Conservation (phyloP, 2,329 filamentous ascomycete species). For the Fusarium citri region DNA sequence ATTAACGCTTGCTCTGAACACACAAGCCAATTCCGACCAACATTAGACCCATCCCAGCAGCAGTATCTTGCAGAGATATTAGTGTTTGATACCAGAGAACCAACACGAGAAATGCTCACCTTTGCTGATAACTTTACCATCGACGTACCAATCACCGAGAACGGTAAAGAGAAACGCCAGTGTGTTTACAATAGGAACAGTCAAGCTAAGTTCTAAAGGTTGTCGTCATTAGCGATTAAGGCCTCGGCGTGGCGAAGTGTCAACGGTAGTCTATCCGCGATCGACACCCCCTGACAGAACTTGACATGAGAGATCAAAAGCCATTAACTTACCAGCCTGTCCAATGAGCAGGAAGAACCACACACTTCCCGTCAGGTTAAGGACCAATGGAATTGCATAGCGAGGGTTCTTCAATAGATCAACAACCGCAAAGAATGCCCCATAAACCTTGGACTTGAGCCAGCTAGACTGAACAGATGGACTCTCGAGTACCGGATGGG, state of each 20-base stretch:
- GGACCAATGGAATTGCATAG: constrained; percentile 84
- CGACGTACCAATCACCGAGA: constrained; percentile 93
- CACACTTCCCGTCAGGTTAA: constrained; percentile 92
- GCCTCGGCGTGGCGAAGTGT: constrained; percentile 20
- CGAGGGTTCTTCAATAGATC: constrained; percentile 84
- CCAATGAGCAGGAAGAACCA: constrained; percentile 98
- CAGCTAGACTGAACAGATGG: constrained; percentile 66
- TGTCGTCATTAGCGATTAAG: constrained; percentile 30
- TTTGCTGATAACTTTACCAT: constrained; percentile 87
- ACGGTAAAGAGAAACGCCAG: constrained; percentile 97
- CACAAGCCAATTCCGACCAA: constrained; percentile 85
- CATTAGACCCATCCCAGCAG: constrained; percentile 83
- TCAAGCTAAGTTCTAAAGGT: constrained; percentile 82
- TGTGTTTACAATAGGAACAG: constrained; percentile 94
- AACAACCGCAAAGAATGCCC: constrained; percentile 77
- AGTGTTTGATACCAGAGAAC: neutral
- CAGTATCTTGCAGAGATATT: constrained; percentile 70
- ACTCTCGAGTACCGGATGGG: constrained; percentile 66
- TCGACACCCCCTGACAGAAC: constrained; percentile 20
- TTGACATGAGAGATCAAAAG: constrained; percentile 21
- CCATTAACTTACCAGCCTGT: constrained; percentile 76
- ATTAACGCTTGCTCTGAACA: constrained; percentile 72
- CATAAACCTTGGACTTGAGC: constrained; percentile 71
- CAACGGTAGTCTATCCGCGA: constrained; percentile 27
- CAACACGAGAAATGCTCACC: constrained; percentile 61